phyloP scores from a whole-genome alignment of 176 grass and related monocot species.

The Tillandsia leiboldiana region DNA sequence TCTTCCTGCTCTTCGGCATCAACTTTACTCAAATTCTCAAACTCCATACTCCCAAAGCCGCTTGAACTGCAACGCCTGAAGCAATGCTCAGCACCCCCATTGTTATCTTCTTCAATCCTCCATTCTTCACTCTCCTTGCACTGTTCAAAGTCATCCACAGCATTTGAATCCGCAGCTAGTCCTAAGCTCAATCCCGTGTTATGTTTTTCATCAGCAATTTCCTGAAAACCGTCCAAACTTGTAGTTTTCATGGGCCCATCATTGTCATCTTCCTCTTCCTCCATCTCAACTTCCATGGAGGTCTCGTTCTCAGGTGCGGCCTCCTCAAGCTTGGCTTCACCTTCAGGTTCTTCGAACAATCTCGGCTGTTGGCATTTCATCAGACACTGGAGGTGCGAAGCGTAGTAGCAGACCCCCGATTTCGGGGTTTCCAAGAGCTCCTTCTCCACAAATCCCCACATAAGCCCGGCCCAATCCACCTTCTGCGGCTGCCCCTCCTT shows the following conservation, averaged over 20 bases:
- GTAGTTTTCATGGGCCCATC: slow-evolving; percentile 13
- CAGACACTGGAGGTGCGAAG: slow-evolving; percentile 58
- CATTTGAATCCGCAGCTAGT: slow-evolving; percentile 25
- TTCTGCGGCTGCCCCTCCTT: slow-evolving; percentile 52
- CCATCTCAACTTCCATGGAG: slow-evolving; percentile 10
- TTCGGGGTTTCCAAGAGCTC: slow-evolving; percentile 55
- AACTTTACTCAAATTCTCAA: slow-evolving; percentile 74
- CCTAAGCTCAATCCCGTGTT: slow-evolving; percentile 36
- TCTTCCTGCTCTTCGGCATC: slow-evolving; percentile 49
- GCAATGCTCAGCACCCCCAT: slow-evolving; percentile 31
- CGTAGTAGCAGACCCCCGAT: slow-evolving; percentile 54
- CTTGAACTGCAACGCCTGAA: slow-evolving; percentile 42
- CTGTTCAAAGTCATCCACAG: slow-evolving; percentile 36
- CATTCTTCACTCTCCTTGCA: slow-evolving; percentile 39
- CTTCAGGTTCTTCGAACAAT: slow-evolving; percentile 29
- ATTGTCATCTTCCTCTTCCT: slow-evolving; percentile 26
- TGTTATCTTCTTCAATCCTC: slow-evolving; percentile 36
- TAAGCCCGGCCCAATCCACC: slow-evolving; percentile 70
- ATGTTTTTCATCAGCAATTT: slow-evolving; percentile 27
- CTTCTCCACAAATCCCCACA: slow-evolving; percentile 82
- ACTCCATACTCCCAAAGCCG: slow-evolving; percentile 43
- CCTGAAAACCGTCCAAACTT: slow-evolving; percentile 22
- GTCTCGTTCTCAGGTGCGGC: slow-evolving; percentile 28
- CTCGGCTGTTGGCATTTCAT: slow-evolving; percentile 39
- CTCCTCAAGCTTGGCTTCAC: slow-evolving; percentile 26